Evolutionary conservation across 768 basidiomycete genomes (phyloP), one percentile per base, ranked within the genome.

Genomic region (Pleurotus djamor): DNA sequence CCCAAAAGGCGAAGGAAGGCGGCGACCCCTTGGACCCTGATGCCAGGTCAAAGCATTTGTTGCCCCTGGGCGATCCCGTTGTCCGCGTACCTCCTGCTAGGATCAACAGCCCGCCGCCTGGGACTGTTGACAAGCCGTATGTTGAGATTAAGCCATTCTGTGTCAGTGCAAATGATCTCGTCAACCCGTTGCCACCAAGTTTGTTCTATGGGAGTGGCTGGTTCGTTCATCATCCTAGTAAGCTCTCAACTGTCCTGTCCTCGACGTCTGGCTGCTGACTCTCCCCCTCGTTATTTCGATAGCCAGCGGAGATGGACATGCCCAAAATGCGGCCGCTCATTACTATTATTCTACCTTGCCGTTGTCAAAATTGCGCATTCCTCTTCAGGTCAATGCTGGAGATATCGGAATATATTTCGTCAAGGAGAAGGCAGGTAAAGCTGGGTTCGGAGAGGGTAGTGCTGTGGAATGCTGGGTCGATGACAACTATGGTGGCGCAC

Each of bases 391-490:
- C 0, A 89, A 90, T 4, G 92, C 91, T 34, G 97, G 97, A 7
- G 96, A 98, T 67, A 83, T 99, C 43, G 95, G 91, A 38, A 80
- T 99, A 7, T 98, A 98, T 74, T 97, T 87, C 72, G 60, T 98
- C 35, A 83, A 83, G 69, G 93, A 94, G 61, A 88, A 92, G 9
- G 74, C 79, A 51, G 67, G 66, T 28, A 69, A 76, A 14, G 77
- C 85, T 37, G 86, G 83, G 4, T 41, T 56, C 21, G 54, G 37
- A 0, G 76, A 83, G 60, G 89, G 92, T 35, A 87, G 87, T 65
- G 80, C 83, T 55, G 78, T 96, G 3, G 85, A 91, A 66, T 98
- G 97, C 71, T 98, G 96, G 96, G 97, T 99, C 35, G 97, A 99
- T 71, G 96, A 99, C 71, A 99, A 99, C 69, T 84, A 87, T 63